Conservation (phyloP, 441 rosid species). For the Geranium incanum region DNA sequence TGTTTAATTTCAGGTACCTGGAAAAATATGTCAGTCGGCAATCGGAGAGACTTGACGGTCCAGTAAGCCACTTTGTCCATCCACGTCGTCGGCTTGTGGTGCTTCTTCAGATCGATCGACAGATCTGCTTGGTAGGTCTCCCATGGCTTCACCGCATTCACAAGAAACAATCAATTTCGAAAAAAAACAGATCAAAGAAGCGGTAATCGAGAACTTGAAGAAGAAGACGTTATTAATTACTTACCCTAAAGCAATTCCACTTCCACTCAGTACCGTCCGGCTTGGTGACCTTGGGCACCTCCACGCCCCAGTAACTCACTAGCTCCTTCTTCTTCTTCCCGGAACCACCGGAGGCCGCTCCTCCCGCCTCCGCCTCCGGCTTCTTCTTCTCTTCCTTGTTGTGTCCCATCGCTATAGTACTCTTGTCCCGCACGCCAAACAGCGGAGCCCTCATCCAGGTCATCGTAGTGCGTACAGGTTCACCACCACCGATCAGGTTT, state of each 20-base stretch:
- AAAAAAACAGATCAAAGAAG: too few species aligned
- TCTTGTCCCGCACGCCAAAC: slow-evolving; percentile 20
- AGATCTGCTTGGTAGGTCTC: slow-evolving; percentile 31
- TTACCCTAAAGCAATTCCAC: slow-evolving; percentile 42
- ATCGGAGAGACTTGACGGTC: slow-evolving; percentile 30
- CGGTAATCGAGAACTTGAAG: too few species aligned
- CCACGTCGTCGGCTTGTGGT: slow-evolving; percentile 25
- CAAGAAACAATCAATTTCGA: too few species aligned
- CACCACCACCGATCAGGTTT: not conserved
- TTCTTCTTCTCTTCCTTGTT: slow-evolving; percentile 26
- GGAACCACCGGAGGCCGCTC: slow-evolving; percentile 6
- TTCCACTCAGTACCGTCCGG: slow-evolving; percentile 74
- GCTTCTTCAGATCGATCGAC: slow-evolving; percentile 30
- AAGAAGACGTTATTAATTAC: too few species aligned
- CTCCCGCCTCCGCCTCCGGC: slow-evolving; percentile 8
- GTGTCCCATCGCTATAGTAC: slow-evolving; percentile 35
- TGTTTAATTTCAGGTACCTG: slow-evolving; percentile 22
- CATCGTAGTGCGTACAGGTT: not conserved
- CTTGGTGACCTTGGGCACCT: slow-evolving; percentile 42
- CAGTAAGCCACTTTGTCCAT: slow-evolving; percentile 34
- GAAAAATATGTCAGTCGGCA: slow-evolving; percentile 28
- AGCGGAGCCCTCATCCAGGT: slow-evolving; percentile 23
- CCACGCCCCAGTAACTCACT: slow-evolving; percentile 70
- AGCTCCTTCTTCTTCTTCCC: slow-evolving; percentile 28
- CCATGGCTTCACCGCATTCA: slow-evolving; percentile 25